Evolutionary conservation across 2,329 filamentous ascomycete species (phyloP).

Genomic region (Monosporascus sp.): DNA sequence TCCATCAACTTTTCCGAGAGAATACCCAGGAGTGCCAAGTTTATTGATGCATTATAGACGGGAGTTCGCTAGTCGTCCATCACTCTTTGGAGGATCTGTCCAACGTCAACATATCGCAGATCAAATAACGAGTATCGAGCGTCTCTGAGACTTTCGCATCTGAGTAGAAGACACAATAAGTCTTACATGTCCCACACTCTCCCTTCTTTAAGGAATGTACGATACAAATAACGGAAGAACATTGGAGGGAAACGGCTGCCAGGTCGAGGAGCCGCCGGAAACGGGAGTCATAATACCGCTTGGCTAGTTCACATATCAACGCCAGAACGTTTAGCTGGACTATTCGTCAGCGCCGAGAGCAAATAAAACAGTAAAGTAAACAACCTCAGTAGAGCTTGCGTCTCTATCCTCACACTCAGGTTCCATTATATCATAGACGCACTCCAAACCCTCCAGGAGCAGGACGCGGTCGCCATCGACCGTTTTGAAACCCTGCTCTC

Average conservation of each 20-base stretch:
- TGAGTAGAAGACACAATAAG: not conserved
- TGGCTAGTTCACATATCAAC: conserved; percentile 6
- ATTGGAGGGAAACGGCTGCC: conserved; percentile 1
- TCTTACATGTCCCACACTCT: conserved; percentile 21
- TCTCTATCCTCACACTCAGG: too few relatives aligned
- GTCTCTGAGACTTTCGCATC: not conserved
- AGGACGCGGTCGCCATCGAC: too few relatives aligned
- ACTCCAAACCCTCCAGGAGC: too few relatives aligned
- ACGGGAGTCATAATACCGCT: conserved; percentile 1
- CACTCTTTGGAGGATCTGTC: not conserved
- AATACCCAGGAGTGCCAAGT: conserved; percentile 1
- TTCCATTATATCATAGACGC: not conserved
- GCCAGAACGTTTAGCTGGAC: conserved; percentile 11
- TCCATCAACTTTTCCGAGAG: not conserved
- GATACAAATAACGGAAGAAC: conserved; percentile 6
- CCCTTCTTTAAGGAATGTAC: conserved; percentile 14
- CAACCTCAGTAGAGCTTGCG: too few relatives aligned
- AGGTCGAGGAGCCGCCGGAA: conserved; percentile 1
- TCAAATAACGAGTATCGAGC: not conserved
- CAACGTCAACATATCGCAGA: not conserved
- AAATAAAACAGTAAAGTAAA: too few relatives aligned
- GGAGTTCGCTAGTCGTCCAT: not conserved
- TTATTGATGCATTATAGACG: not conserved
- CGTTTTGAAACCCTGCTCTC: too few relatives aligned
- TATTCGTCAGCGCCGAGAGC: too few relatives aligned